Evolutionary conservation across 306 rosid species (phyloP).

Genomic region (Trifolium repens): DNA sequence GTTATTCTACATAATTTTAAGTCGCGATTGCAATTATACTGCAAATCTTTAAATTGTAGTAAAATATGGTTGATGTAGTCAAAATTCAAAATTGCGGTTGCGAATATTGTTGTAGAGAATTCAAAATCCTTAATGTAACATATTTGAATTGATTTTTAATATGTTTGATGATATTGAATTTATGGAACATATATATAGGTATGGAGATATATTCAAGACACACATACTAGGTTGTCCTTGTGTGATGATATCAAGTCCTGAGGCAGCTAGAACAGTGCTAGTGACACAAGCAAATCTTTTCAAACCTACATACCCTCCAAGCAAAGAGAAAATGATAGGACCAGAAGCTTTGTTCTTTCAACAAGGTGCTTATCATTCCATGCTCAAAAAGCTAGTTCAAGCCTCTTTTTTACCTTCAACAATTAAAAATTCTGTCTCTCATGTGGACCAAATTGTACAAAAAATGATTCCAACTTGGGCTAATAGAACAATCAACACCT

Average conservation of each 20-base stretch:
- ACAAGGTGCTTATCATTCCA: slow-evolving; percentile 78
- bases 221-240: slow-evolving; percentile 85
- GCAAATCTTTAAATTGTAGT: neutral
- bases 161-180: neutral
- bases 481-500: slow-evolving; percentile 62
- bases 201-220: slow-evolving; percentile 84
- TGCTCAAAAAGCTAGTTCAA: slow-evolving; percentile 69
- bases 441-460: slow-evolving; percentile 65
- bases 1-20: too few relatives aligned
- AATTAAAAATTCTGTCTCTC: slow-evolving; percentile 59
- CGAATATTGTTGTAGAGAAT: neutral
- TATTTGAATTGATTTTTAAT: slow-evolving; percentile 4
- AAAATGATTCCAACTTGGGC: slow-evolving; percentile 68
- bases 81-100: neutral
- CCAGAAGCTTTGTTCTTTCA: slow-evolving; percentile 87
- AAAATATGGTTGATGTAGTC: neutral
- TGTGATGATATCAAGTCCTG: slow-evolving; percentile 86
- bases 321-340: slow-evolving; percentile 89
- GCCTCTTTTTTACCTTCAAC: slow-evolving; percentile 68
- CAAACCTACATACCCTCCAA: slow-evolving; percentile 83
- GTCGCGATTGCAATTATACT: neutral
- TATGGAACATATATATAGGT: slow-evolving; percentile 42
- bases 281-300: slow-evolving; percentile 78
- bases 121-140: neutral
- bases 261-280: slow-evolving; percentile 68